Evolutionary conservation across 1,284 basidiomycete species (phyloP).

Genomic region (Tetrapyrgos nigripes): DNA sequence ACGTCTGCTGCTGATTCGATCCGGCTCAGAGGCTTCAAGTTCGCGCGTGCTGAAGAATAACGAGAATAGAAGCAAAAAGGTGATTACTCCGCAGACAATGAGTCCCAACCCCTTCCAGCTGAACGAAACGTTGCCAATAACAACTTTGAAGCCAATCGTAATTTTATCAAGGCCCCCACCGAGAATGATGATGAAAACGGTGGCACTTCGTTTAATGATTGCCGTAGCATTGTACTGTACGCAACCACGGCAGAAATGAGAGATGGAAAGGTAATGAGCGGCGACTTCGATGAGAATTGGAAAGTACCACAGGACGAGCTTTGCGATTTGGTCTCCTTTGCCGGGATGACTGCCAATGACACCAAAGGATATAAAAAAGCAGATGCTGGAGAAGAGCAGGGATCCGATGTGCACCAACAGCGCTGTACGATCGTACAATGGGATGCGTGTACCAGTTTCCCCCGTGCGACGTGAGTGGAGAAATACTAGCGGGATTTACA

Average conservation of each 20-base stretch:
- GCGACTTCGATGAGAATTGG: constrained; percentile 19
- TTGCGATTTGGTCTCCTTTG: constrained; percentile 13
- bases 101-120: too few species aligned
- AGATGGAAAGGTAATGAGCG: constrained; percentile 7
- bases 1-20: neutral
- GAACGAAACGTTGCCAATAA: too few species aligned
- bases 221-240: too few species aligned
- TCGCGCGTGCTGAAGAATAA: too few species aligned
- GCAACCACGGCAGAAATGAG: too few species aligned
- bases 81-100: too few species aligned
- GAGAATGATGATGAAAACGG: too few species aligned
- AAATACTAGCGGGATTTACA: neutral
- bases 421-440: neutral
- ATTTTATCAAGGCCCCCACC: too few species aligned
- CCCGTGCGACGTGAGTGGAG: neutral
- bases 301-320: constrained; percentile 20
- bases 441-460: neutral
- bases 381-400: constrained; percentile 15
- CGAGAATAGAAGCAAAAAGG: too few species aligned
- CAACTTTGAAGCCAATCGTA: too few species aligned
- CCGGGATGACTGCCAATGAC: constrained; percentile 1
- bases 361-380: constrained; percentile 16
- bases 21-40: neutral
- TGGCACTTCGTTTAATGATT: too few species aligned
- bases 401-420: constrained; percentile 19